phyloP scores from a whole-genome alignment of 768 basidiomycete genomes.

The Mycena amicta region DNA sequence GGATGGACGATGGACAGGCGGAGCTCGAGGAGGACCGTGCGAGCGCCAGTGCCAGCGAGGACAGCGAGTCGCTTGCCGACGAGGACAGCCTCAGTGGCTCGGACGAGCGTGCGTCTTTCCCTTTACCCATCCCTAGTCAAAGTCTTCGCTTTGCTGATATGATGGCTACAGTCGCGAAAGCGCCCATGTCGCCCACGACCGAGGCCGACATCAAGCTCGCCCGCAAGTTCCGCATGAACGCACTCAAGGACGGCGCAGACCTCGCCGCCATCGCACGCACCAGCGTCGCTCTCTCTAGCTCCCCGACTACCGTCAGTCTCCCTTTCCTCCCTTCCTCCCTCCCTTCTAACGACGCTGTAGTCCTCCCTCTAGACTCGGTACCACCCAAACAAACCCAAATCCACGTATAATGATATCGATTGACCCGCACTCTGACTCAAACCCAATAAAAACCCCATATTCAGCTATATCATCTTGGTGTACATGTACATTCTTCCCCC shows the following conservation, averaged over 20 bases:
- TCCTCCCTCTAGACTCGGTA: neutral
- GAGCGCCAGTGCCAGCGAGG: constrained; percentile 31
- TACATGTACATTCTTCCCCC: neutral
- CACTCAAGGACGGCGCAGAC: constrained; percentile 65
- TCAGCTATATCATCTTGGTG: neutral
- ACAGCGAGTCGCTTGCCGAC: constrained; percentile 40
- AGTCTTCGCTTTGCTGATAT: neutral
- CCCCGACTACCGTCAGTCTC: constrained; percentile 36
- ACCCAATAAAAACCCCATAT: neutral
- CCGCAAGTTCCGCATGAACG: constrained; percentile 70
- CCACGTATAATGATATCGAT: neutral
- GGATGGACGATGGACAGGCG: constrained; percentile 58
- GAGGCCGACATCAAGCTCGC: constrained; percentile 46
- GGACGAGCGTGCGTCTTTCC: constrained; percentile 12
- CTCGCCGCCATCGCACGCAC: constrained; percentile 83
- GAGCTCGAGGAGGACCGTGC: constrained; percentile 60
- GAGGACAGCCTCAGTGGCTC: constrained; percentile 16
- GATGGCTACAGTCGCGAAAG: constrained; percentile 4
- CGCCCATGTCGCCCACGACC: constrained; percentile 27
- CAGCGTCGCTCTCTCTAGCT: constrained; percentile 68
- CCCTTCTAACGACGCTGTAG: neutral
- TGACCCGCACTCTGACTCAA: neutral
- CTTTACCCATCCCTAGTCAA: neutral
- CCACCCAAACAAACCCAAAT: neutral
- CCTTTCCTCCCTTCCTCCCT: neutral